These are phyloP conservation scores for Psilocybe mexicana DNA, from an alignment of 1,284 basidiomycete genomes.

Conservation along the genomic window DNA sequence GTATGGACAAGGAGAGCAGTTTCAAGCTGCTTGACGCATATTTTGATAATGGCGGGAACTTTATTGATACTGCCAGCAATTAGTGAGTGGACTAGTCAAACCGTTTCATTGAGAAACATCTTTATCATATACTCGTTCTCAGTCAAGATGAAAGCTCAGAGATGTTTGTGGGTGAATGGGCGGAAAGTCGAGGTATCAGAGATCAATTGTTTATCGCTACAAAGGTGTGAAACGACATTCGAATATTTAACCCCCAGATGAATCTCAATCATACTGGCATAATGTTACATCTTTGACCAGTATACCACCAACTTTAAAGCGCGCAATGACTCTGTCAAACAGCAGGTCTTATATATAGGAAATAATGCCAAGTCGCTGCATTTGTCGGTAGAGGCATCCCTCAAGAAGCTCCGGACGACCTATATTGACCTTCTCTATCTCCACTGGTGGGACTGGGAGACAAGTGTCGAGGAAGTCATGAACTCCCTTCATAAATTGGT, in stretches of 20 bases:
- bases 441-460: slow-evolving; percentile 55
- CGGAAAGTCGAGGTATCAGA: slow-evolving; percentile 43
- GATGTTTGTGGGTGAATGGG: slow-evolving; percentile 47
- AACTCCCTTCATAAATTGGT: slow-evolving; percentile 45
- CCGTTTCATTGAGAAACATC: background rate
- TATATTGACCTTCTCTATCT: slow-evolving; percentile 59
- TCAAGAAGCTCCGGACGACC: slow-evolving; percentile 56
- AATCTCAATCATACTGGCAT: background rate
- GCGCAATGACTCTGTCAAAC: slow-evolving; percentile 15
- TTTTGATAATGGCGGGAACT: slow-evolving; percentile 47
- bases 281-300: slow-evolving; percentile 18
- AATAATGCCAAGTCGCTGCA: slow-evolving; percentile 47
- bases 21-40: slow-evolving; percentile 50
- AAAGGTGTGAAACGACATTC: slow-evolving; percentile 32
- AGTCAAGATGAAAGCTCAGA: slow-evolving; percentile 8
- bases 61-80: slow-evolving; percentile 50
- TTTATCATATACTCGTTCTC: background rate
- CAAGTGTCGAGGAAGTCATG: slow-evolving; percentile 58
- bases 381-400: slow-evolving; percentile 43
- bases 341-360: slow-evolving; percentile 45
- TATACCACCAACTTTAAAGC: slow-evolving; percentile 33
- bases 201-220: slow-evolving; percentile 56
- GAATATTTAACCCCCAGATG: background rate
- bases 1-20: slow-evolving; percentile 33
- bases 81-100: background rate